Evolutionary conservation across 2,329 filamentous ascomycete genomes (phyloP).

Genomic region (Colletotrichum sp.): DNA sequence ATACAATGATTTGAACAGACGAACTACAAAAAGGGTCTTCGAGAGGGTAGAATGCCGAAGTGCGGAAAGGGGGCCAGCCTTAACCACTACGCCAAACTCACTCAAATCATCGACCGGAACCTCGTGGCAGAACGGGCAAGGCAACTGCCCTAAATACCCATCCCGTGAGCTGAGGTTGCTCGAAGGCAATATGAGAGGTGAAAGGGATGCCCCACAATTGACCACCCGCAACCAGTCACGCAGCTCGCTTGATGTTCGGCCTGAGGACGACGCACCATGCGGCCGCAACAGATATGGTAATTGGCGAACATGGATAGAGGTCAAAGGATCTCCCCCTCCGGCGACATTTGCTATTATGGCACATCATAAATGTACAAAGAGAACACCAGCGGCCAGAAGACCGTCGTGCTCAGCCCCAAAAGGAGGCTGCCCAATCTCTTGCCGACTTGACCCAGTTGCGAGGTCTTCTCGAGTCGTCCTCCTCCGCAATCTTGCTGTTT

Average conservation of each 20-base stretch:
- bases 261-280: background rate
- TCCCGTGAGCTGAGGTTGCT: background rate
- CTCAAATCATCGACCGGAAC: background rate
- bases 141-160: background rate
- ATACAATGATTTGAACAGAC: background rate
- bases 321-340: rapidly evolving
- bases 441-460: background rate
- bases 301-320: background rate
- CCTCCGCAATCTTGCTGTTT: background rate
- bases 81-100: background rate
- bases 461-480: background rate
- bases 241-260: background rate
- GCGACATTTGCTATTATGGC: background rate
- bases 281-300: too few species aligned
- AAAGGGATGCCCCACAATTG: background rate
- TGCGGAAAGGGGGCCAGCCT: background rate
- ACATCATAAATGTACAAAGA: background rate
- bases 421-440: background rate
- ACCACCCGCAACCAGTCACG: background rate
- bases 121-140: background rate
- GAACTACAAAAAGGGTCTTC: background rate
- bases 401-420: background rate
- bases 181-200: background rate
- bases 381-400: background rate
- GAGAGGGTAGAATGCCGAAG: background rate